Percentiles rank a stretch among this genome's conserved stretches.
Conservation (phyloP, 106 monocot genomes). For the Xerophyta viscosa region DNA sequence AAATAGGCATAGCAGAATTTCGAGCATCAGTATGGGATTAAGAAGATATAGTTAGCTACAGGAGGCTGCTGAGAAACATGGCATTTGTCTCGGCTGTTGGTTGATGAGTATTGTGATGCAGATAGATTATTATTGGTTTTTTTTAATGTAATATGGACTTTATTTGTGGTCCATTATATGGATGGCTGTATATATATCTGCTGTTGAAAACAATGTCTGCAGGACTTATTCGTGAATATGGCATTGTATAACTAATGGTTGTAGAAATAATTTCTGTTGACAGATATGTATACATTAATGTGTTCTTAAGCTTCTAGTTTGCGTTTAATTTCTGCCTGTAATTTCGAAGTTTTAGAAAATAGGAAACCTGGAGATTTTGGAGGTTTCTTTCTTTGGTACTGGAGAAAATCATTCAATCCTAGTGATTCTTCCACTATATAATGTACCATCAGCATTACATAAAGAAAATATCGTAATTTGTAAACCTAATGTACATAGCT, state of each 20-base stretch:
- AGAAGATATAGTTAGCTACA: too few species aligned
- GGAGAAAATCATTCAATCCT: too few species aligned
- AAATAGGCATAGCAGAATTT: too few species aligned
- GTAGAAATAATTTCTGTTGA: background rate
- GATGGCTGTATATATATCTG: background rate
- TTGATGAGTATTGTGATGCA: background rate
- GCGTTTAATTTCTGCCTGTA: background rate
- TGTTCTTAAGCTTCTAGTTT: background rate
- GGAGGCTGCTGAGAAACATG: too few species aligned
- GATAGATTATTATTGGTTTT: background rate
- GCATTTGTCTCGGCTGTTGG: background rate
- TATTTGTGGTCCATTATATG: slow-evolving; percentile 4
- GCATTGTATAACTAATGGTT: background rate
- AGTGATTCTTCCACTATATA: too few species aligned
- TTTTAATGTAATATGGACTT: background rate
- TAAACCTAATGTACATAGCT: too few species aligned
- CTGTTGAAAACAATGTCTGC: background rate
- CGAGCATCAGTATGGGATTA: too few species aligned
- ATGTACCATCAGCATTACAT: too few species aligned
- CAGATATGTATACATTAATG: background rate
- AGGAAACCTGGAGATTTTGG: too few species aligned
- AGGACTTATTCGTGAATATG: background rate
- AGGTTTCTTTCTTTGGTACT: too few species aligned
- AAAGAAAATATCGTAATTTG: too few species aligned
- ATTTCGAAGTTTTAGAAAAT: too few species aligned